Conservation (phyloP, 163 green algal genomes). For the Chlorella variabilis region DNA sequence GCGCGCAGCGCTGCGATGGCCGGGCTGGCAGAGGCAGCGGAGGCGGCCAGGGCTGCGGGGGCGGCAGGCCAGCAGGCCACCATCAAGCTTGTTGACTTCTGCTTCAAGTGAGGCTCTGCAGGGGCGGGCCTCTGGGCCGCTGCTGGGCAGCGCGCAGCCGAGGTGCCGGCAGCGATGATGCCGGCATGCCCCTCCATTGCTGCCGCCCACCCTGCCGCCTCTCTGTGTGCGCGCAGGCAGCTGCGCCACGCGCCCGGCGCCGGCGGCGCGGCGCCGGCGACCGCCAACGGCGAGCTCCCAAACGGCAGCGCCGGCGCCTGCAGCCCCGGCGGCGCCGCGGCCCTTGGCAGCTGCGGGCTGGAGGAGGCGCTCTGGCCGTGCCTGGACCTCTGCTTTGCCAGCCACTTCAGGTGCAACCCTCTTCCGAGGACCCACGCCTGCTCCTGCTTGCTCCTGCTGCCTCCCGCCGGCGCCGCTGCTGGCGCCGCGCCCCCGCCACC, state of each 20-base stretch:
- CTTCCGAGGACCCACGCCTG: no score
- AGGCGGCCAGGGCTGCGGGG: constrained; percentile 11
- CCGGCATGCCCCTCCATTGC: not conserved
- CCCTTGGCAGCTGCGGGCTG: no score
- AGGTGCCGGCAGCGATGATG: no score
- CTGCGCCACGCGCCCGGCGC: not conserved
- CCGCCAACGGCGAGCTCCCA: not conserved
- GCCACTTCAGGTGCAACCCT: constrained; percentile 25
- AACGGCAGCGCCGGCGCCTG: no score
- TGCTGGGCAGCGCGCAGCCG: no score
- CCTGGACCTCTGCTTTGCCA: constrained; percentile 33
- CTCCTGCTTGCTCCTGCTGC: constrained; percentile 22
- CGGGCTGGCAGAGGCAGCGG: constrained; percentile 49
- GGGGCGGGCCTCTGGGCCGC: no score
- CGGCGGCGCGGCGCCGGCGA: not conserved
- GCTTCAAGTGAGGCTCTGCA: constrained; percentile 61
- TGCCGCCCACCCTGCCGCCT: not conserved
- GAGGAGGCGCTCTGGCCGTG: constrained; percentile 8
- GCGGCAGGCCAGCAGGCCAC: constrained; percentile 31
- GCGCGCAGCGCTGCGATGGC: constrained; percentile 47
- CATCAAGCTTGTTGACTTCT: constrained; percentile 49
- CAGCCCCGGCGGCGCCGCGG: not conserved
- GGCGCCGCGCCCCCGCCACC: no score
- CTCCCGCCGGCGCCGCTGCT: no score
- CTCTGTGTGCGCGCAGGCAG: no score